Conservation (phyloP, 2,329 filamentous ascomycete species). For the Xylaria arbuscula region DNA sequence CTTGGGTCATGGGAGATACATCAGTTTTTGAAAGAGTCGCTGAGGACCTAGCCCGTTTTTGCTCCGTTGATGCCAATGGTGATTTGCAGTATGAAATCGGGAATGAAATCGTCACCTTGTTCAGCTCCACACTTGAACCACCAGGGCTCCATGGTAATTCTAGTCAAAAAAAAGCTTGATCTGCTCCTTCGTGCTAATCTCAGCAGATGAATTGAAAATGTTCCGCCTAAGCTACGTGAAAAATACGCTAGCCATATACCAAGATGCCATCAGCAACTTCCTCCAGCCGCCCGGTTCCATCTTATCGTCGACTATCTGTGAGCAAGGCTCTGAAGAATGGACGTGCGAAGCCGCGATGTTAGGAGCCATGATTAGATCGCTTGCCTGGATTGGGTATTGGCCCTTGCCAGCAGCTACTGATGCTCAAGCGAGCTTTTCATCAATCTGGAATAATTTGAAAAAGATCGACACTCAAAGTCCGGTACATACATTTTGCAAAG, state of each 20-base stretch:
- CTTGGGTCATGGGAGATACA: slow-evolving; percentile 37
- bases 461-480: background rate
- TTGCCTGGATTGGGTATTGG: slow-evolving; percentile 24
- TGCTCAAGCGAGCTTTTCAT: slow-evolving; percentile 1
- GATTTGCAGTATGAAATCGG: slow-evolving; percentile 2
- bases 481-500: background rate
- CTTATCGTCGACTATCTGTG: background rate
- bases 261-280: background rate
- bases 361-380: slow-evolving; percentile 31
- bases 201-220: slow-evolving; percentile 10
- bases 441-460: background rate
- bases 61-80: background rate
- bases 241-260: slow-evolving; percentile 2
- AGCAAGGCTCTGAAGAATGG: background rate
- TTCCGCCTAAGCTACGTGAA: slow-evolving; percentile 13
- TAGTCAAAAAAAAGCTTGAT: background rate
- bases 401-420: slow-evolving; percentile 26
- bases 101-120: background rate
- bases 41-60: slow-evolving; percentile 1
- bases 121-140: slow-evolving; percentile 20
- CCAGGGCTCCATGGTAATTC: slow-evolving; percentile 21
- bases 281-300: background rate
- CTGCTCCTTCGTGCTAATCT: background rate
- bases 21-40: background rate
- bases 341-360: slow-evolving; percentile 34